Base-by-base conservation (phyloP, 2,329 filamentous ascomycete genomes). In the Westerdykella aurantiaca region DNA sequence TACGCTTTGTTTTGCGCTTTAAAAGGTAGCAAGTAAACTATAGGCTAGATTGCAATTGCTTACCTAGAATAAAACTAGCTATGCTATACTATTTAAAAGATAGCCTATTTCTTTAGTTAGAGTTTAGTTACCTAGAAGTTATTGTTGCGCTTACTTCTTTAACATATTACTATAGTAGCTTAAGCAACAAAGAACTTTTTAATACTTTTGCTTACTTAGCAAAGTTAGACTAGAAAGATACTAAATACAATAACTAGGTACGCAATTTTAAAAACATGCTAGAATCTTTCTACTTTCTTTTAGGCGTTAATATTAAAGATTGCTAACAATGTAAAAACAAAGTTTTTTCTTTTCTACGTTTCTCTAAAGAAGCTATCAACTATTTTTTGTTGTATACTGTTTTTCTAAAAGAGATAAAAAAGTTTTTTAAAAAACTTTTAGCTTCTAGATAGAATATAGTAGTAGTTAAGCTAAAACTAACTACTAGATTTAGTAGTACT, bases 401-500 rank as follows among this genome's bases (percentile, higher is more conserved):
- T 0, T 87, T 87, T 42, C 81, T 83, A 0, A 65, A 64, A 1
- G 76, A 86, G 46, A 81, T 81, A 0, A 83, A 80, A 37, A 77
- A 85, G 40, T 87, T 86, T 48, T 69, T 69, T 0, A 57, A 75
- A 9, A 86, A 86, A 47, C 61, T 87, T 0, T 78, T 82, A 31
- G 75, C 80, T 0, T 85, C 80, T 0, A 81, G 80, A 0, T 88
- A 83, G 83, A 83, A 87, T 50, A 67, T 87, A 1, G 79, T 81
- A 0, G 56, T 80, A 0, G 70, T 69, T 21, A 37, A 58, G 21
- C 54, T 43, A 1, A 25, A 23, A 14, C 47, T 74, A 1, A 84
- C 82, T 0, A 86, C 82, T 0, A 84, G 84, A 0, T 88, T 89
- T 56, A 84, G 80, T 6, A 84, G 84, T 0, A 88, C 85, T 0